phyloP scores from a whole-genome alignment of 2,329 filamentous ascomycete genomes.

The Alternaria viburni region DNA sequence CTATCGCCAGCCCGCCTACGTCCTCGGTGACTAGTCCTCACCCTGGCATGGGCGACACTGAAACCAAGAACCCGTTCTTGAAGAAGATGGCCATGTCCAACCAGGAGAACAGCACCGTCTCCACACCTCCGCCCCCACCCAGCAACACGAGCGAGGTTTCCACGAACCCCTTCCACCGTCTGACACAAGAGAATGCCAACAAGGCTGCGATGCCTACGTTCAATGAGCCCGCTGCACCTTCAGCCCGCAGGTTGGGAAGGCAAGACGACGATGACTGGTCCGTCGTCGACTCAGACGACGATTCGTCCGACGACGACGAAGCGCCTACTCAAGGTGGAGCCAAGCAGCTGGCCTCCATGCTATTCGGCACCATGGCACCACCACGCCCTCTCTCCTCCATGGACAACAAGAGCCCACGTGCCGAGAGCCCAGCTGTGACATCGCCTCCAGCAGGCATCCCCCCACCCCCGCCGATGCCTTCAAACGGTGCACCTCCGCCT shows the following conservation, averaged over 20 bases:
- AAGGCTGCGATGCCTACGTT: slow-evolving; percentile 49
- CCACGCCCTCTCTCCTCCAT: slow-evolving; percentile 85
- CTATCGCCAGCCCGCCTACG: slow-evolving; percentile 54
- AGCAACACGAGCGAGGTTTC: slow-evolving; percentile 58
- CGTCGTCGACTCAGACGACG: slow-evolving; percentile 76
- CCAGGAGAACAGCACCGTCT: slow-evolving; percentile 54
- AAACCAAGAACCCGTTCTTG: slow-evolving; percentile 95
- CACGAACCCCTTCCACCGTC: slow-evolving; percentile 94
- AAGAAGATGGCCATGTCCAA: slow-evolving; percentile 81
- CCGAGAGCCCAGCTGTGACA: slow-evolving; percentile 51
- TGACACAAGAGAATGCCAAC: slow-evolving; percentile 69
- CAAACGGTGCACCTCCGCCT: slow-evolving; percentile 50
- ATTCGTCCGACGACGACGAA: slow-evolving; percentile 71
- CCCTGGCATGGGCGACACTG: slow-evolving; percentile 65
- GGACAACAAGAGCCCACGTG: slow-evolving; percentile 67
- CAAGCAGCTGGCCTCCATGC: slow-evolving; percentile 89
- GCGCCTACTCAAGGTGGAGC: slow-evolving; percentile 83
- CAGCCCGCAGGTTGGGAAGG: slow-evolving; percentile 61
- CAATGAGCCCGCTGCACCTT: slow-evolving; percentile 56
- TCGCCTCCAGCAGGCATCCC: slow-evolving; percentile 53
- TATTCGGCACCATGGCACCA: slow-evolving; percentile 97
- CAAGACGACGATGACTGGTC: slow-evolving; percentile 81
- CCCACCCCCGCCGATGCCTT: slow-evolving; percentile 60
- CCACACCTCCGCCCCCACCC: slow-evolving; percentile 49
- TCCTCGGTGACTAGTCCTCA: slow-evolving; percentile 57